Conservation (phyloP, 495 filamentous ascomycete species). For the Aspergillus leporis region DNA sequence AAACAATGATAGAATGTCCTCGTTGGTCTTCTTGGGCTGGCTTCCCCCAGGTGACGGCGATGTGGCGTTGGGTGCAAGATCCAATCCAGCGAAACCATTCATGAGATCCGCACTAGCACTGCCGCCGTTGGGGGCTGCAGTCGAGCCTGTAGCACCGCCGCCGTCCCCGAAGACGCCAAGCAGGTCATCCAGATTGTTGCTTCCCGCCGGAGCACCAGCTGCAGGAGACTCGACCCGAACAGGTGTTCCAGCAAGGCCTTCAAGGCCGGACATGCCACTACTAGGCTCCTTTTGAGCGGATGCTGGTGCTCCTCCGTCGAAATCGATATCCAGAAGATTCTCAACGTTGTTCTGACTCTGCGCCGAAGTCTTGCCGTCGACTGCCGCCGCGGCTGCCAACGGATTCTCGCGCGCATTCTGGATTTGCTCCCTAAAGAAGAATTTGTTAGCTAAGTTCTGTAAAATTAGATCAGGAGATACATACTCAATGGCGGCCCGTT, state of each 20-base stretch:
- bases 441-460: slow-evolving; percentile 17
- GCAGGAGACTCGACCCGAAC: slow-evolving; percentile 72
- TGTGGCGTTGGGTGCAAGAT: slow-evolving; percentile 57
- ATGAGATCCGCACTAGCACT: slow-evolving; percentile 61
- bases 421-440: slow-evolving; percentile 65
- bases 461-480: slow-evolving; percentile 24
- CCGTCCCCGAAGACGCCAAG: slow-evolving; percentile 74
- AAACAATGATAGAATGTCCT: slow-evolving; percentile 90
- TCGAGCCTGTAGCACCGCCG: slow-evolving; percentile 27
- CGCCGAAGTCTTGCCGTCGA: slow-evolving; percentile 51
- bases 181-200: slow-evolving; percentile 82
- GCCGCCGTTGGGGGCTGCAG: slow-evolving; percentile 27
- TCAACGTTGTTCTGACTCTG: slow-evolving; percentile 77
- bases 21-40: slow-evolving; percentile 66
- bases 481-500: slow-evolving; percentile 89
- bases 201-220: slow-evolving; percentile 44
- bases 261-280: slow-evolving; percentile 63
- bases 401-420: slow-evolving; percentile 93
- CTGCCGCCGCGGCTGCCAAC: slow-evolving; percentile 74
- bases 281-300: slow-evolving; percentile 73
- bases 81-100: slow-evolving; percentile 81
- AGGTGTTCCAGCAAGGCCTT: slow-evolving; percentile 76
- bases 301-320: slow-evolving; percentile 91
- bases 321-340: slow-evolving; percentile 97
- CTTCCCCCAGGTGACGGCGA: slow-evolving; percentile 26